Percentiles rank a stretch among this genome's conserved stretches.
Conservation (phyloP, 768 basidiomycete genomes). For the Termitomyces sp. region DNA sequence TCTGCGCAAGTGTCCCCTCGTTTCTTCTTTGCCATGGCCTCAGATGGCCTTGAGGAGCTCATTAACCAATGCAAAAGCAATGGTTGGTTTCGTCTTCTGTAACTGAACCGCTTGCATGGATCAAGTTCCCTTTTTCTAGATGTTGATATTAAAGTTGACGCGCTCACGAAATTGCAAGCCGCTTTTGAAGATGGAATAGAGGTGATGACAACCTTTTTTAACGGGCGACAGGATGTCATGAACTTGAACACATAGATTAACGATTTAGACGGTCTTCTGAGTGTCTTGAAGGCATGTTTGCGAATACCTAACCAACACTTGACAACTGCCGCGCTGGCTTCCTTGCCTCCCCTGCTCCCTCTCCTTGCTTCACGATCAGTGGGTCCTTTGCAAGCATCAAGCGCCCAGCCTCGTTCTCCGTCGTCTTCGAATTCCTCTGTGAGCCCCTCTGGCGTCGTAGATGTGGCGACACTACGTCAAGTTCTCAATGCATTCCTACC, state of each 20-base stretch:
- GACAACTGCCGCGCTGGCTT: slow-evolving; percentile 68
- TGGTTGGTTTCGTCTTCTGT: slow-evolving; percentile 32
- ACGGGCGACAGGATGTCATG: background rate
- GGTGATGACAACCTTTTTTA: slow-evolving; percentile 33
- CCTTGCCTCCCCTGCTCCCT: slow-evolving; percentile 61
- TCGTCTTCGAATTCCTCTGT: slow-evolving; percentile 49
- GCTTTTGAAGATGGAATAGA: slow-evolving; percentile 69
- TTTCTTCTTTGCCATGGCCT: slow-evolving; percentile 38
- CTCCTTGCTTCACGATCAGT: slow-evolving; percentile 46
- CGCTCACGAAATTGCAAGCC: slow-evolving; percentile 69
- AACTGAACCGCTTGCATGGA: slow-evolving; percentile 6
- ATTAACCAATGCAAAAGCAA: slow-evolving; percentile 61
- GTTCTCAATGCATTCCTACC: slow-evolving; percentile 67
- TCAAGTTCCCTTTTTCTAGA: slow-evolving; percentile 35
- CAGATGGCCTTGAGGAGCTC: slow-evolving; percentile 53
- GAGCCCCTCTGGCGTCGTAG: slow-evolving; percentile 38
- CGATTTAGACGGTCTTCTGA: slow-evolving; percentile 68
- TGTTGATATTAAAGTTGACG: slow-evolving; percentile 77
- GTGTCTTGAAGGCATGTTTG: slow-evolving; percentile 67
- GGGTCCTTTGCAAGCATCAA: slow-evolving; percentile 20
- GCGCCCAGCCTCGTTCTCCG: slow-evolving; percentile 37
- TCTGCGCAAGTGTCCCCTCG: slow-evolving; percentile 5
- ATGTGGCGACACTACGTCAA: slow-evolving; percentile 59
- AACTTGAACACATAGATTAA: slow-evolving; percentile 44
- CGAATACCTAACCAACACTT: slow-evolving; percentile 81